phyloP scores from a whole-genome alignment of 2,329 filamentous ascomycete species.

The Stagonosporopsis vannaccii region DNA sequence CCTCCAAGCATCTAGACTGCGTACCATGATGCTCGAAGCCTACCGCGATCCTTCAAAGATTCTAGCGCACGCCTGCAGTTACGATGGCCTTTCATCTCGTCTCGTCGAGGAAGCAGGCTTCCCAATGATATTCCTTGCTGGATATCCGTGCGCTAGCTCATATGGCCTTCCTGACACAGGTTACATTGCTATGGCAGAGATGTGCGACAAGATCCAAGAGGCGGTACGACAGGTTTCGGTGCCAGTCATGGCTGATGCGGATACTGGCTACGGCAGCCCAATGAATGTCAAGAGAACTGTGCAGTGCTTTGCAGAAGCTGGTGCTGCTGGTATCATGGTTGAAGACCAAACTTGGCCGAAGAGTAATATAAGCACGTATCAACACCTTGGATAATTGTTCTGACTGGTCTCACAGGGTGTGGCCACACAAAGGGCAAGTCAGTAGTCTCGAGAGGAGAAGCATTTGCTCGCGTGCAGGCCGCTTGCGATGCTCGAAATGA shows the following conservation, averaged over 20 bases:
- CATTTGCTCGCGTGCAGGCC: not conserved
- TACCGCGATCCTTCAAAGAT: too few species aligned
- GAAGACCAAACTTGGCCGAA: constrained; percentile 1
- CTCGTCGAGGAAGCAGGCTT: too few species aligned
- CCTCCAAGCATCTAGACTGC: too few species aligned
- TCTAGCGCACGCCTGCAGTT: too few species aligned
- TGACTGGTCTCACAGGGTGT: not conserved
- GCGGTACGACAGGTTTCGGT: not conserved
- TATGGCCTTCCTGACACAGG: too few species aligned
- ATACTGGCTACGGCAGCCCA: not conserved
- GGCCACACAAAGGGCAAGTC: not conserved
- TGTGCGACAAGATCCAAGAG: not conserved
- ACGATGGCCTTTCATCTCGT: too few species aligned
- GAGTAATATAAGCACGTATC: not conserved
- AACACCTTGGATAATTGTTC: not conserved
- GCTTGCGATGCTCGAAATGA: constrained; percentile 1
- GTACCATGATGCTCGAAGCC: too few species aligned
- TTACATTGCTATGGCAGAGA: too few species aligned
- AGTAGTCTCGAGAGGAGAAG: not conserved
- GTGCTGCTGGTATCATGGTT: not conserved
- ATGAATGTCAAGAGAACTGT: not conserved
- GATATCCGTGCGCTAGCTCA: too few species aligned
- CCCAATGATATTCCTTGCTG: too few species aligned
- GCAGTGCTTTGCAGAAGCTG: not conserved
- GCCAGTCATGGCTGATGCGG: constrained; percentile 1